phyloP scores from a whole-genome alignment of 192 early-diverging fungal genomes.

The Dissophora globulifera region DNA sequence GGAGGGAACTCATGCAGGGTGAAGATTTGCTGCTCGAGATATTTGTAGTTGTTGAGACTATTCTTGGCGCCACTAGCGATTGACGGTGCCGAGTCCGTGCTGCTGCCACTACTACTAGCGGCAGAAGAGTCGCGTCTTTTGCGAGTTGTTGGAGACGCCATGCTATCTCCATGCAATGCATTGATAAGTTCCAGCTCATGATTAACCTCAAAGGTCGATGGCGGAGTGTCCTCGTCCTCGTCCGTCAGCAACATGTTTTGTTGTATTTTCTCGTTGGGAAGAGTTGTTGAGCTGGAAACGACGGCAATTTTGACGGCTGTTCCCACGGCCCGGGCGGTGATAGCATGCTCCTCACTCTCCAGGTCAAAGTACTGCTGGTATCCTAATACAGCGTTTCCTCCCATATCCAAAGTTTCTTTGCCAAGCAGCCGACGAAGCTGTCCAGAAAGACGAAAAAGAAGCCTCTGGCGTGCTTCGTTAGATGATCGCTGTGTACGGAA shows the following conservation, averaged over 20 bases:
- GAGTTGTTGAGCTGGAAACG: constrained; percentile 31
- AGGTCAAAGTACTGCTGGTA: constrained; percentile 82
- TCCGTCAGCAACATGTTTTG: constrained; percentile 4
- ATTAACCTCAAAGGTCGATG: constrained; percentile 21
- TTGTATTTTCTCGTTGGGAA: constrained; percentile 31
- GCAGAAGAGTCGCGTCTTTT: constrained; percentile 27
- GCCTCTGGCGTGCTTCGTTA: constrained; percentile 78
- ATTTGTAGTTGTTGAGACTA: constrained; percentile 53
- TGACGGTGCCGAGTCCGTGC: constrained; percentile 45
- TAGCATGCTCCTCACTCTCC: constrained; percentile 75
- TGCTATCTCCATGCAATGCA: constrained; percentile 6
- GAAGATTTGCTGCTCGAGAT: constrained; percentile 54
- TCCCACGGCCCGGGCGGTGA: constrained; percentile 80
- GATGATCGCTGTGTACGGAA: constrained; percentile 82
- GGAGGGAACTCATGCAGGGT: constrained; percentile 54
- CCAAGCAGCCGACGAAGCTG: constrained; percentile 76
- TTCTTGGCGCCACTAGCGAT: constrained; percentile 48
- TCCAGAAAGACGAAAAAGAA: constrained; percentile 76
- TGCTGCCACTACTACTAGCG: constrained; percentile 31
- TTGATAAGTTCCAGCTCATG: too few species aligned
- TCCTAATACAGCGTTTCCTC: constrained; percentile 79
- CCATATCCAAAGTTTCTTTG: constrained; percentile 77
- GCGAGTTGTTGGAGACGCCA: not conserved
- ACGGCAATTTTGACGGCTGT: constrained; percentile 73
- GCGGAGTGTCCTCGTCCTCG: constrained; percentile 35